A percentile compares a stretch with the other conserved stretches of the same genome.
Conservation (phyloP, 306 rosid genomes). For the Fragaria nilgerrensis region DNA sequence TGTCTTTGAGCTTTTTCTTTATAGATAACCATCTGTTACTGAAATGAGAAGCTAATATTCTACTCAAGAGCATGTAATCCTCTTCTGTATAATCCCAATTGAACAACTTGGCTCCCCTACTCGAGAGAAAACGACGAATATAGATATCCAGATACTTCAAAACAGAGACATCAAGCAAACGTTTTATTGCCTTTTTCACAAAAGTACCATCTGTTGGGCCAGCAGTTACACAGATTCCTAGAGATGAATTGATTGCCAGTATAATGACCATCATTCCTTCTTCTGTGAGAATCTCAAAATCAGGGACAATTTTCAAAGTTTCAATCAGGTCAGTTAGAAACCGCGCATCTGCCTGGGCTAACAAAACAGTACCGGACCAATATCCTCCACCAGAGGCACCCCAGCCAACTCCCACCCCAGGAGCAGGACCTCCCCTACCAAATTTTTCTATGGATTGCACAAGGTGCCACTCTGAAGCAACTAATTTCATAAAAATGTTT, state of each 20-base stretch:
- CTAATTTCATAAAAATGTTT: conserved; percentile 45
- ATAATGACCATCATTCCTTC: conserved; percentile 46
- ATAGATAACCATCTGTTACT: conserved; percentile 69
- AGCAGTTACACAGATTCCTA: conserved; percentile 61
- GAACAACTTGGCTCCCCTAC: conserved; percentile 41
- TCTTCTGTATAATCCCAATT: conserved; percentile 64
- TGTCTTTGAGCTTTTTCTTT: conserved; percentile 54
- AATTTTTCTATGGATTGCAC: conserved; percentile 69
- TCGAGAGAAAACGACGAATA: conserved; percentile 42
- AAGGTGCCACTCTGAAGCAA: conserved; percentile 53
- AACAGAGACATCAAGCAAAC: conserved; percentile 52
- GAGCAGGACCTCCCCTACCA: conserved; percentile 96
- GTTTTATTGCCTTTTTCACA: conserved; percentile 49
- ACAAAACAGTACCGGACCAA: conserved; percentile 72
- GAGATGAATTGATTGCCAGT: conserved; percentile 50
- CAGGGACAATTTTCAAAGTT: conserved; percentile 32
- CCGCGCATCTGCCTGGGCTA: conserved; percentile 59
- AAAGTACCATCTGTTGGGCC: conserved; percentile 62
- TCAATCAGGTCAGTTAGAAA: conserved; percentile 54
- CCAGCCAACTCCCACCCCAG: conserved; percentile 96
- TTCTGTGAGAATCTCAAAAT: conserved; percentile 23
- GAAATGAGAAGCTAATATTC: conserved; percentile 72
- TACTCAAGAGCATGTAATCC: conserved; percentile 58
- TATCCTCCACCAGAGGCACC: conserved; percentile 85
- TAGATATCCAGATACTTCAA: conserved; percentile 61